Evolutionary conservation across 192 early-diverging fungal genomes (phyloP), one percentile per base, ranked within the genome.

Genomic region (Entomortierella chlamydospora): DNA sequence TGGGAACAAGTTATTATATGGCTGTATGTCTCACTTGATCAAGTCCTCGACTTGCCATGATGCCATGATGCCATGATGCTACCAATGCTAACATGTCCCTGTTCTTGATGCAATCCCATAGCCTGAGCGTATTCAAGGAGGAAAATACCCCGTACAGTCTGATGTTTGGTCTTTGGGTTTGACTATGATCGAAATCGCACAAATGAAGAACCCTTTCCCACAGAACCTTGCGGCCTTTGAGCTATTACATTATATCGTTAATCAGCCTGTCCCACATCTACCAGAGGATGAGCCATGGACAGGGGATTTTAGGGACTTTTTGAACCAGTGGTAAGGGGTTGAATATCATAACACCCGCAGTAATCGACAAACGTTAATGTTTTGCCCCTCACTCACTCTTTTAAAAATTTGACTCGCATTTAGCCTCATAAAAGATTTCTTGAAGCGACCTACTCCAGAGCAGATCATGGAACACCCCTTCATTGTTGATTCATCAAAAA

Each of bases 101-200:
- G 17, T 1, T 28, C 63, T 37, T 1, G 11, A 31, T 51, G 58
- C 65, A 69, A 30, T 43, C 39, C 17, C 22, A 34, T 73, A 95
- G 93, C 98, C 98, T 51, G 98, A 99, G 77, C 90, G 98, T 37
- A 98, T 99, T 72, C 92, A 95, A 83, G 95, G 95, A 64, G 92
- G 87, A 76, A 83, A 86, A 39, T 95, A 99, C 68, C 90, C 93
- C 1, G 94, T 97, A 20, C 93, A 94, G 60, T 93, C 94, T 23
- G 97, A 99, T 73, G 91, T 99, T n/a, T 99, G 98, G 98, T 96
- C 95, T 12, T 79, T 99, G 49, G 95, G 95, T 0, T 82, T 99
- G 64, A 95, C 96, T 0, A 83, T 99, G 34, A 93, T 99, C 68
- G 98, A 99, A 83, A 88, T 97, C 7, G 96, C 96, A 4, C 89